phyloP scores from a whole-genome alignment of 2,329 filamentous ascomycete species.

The Capronia americana region DNA sequence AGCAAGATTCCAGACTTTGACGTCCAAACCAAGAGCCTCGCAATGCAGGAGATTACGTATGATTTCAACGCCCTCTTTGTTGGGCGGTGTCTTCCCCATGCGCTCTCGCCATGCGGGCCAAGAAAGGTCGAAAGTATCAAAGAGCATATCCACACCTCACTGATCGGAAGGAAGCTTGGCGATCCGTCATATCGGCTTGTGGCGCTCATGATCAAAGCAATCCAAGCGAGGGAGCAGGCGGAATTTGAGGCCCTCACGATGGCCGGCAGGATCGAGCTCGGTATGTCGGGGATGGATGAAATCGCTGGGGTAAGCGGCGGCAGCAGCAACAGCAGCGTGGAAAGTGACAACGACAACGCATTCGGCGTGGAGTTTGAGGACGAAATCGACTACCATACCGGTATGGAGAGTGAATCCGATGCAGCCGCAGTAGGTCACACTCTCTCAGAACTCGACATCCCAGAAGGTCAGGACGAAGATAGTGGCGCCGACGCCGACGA shows the following conservation, averaged over 20 bases:
- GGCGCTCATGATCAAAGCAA: background rate
- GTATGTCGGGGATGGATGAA: background rate
- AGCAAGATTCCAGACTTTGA: background rate
- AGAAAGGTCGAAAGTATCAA: background rate
- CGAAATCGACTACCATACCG: background rate
- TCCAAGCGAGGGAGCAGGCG: background rate
- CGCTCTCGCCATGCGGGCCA: background rate
- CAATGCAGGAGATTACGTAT: background rate
- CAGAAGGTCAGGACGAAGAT: background rate
- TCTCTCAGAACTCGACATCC: background rate
- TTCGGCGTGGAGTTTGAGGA: background rate
- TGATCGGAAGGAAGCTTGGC: background rate
- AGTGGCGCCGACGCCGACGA: background rate
- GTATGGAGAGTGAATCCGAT: background rate
- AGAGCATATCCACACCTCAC: background rate
- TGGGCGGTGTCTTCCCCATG: background rate
- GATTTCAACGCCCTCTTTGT: conserved; percentile 7
- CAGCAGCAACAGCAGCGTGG: no score
- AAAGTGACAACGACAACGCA: no score
- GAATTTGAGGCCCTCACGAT: background rate
- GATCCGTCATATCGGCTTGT: background rate
- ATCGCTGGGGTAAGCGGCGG: background rate
- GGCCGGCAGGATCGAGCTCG: background rate
- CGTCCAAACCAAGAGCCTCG: background rate
- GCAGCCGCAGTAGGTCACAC: background rate